Base-by-base conservation (phyloP, 2,329 filamentous ascomycete species). In the Sporothrix dimorphospora region DNA sequence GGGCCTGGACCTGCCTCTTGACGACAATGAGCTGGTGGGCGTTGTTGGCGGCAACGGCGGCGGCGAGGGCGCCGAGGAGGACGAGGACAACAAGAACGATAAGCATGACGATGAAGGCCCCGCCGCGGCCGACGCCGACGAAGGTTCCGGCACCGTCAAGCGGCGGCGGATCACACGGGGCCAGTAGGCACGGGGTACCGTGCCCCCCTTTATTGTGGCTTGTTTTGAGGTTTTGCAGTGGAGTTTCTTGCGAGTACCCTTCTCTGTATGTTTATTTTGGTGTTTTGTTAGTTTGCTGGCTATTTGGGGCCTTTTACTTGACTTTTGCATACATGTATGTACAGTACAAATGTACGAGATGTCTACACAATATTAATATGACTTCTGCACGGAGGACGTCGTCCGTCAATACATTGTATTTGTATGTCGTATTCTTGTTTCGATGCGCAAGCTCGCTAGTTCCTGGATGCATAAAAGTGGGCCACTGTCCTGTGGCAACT, bases 151-250 rank as follows among this genome's bases (percentile, higher is more conserved):
- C 21, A 75, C 74, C 8, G 65, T 49, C 34, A 78, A 78, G 74
- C 73, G 77, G 21, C 74, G 77, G 27, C 75, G 77, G 19, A 72
- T 76, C 14, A 74, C 74, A 1, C 74, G 76, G 1, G 76, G 75
- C 5, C 76, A 72, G 40, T 73, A 72, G 30, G 16, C n/a, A 3
- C 19, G n/a, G 1, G n/a, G 19, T 1, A 14, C 19, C 1, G 2
- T 42, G 12, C 19, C 7, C 1, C 27, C 8, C 14, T 57, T 34
- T 19, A 3, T 34, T 34, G 30, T 34, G 30, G 30, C 30, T 34
- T 47, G 21, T 47, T 45, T 47, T 30, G 40, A 4, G 24, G 19
- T 16, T 9, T 65, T 40, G 61, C 21, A 47, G 21, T 24, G 9
- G 16, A 24, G 11, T 7, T 57, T 38, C 11, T 57, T 30, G 34